These are phyloP conservation scores for Arctostaphylos glauca DNA, from an alignment of 148 eudicot species.

Conservation along the genomic window DNA sequence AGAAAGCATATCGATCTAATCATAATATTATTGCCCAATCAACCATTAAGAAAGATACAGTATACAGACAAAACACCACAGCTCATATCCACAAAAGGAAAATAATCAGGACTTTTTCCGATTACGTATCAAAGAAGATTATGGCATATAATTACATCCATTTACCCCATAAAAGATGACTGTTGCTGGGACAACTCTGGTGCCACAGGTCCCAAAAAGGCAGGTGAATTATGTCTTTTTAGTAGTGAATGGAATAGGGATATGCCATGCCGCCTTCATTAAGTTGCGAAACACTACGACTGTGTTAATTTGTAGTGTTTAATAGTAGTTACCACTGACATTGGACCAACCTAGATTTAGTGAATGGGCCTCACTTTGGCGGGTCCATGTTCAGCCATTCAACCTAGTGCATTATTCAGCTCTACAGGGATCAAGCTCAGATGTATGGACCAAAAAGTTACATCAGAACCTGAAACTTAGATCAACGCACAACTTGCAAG, in stretches of 20 bases:
- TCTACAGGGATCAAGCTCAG: not conserved
- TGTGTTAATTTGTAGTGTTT: not conserved
- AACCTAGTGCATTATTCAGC: not conserved
- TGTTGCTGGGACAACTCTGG: not conserved
- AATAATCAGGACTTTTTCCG: not conserved
- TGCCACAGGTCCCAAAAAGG: not conserved
- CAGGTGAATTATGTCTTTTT: not conserved
- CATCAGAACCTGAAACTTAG: not conserved
- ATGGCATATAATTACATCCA: not conserved
- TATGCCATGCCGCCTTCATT: not conserved
- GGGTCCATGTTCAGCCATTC: not conserved
- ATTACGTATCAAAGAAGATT: not conserved
- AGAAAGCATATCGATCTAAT: not conserved
- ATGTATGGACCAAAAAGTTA: not conserved
- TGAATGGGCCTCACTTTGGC: not conserved
- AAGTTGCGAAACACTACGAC: not conserved
- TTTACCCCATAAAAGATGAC: not conserved
- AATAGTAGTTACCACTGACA: not conserved
- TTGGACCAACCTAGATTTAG: not conserved
- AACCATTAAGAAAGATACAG: not conserved
- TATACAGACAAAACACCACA: not conserved
- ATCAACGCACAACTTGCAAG: not conserved
- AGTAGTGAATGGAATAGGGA: slow-evolving; percentile 1
- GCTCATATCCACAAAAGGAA: not conserved
- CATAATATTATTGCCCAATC: not conserved